Evolutionary conservation across 768 basidiomycete species (phyloP).

Genomic region (Phylloporus sp.): DNA sequence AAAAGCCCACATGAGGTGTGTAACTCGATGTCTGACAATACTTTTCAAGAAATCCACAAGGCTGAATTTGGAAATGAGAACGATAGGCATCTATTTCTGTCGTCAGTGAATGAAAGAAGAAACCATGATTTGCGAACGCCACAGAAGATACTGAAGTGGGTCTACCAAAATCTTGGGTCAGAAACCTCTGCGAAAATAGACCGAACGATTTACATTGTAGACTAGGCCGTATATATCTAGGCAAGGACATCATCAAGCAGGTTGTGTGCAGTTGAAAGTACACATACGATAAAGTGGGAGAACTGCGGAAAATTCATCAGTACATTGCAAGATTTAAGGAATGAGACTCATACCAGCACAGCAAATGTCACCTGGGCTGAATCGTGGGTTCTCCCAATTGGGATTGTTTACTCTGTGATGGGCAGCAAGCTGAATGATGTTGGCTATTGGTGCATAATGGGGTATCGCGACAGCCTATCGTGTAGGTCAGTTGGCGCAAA

Average conservation of each 20-base stretch:
- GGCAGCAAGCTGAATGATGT: conserved; percentile 54
- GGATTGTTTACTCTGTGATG: conserved; percentile 48
- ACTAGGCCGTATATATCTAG: conserved; percentile 66
- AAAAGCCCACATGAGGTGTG: conserved; percentile 37
- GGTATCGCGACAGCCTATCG: conserved; percentile 55
- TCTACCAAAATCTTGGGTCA: conserved; percentile 36
- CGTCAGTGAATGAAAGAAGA: conserved; percentile 4
- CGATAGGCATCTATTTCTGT: conserved; percentile 42
- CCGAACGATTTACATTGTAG: conserved; percentile 41
- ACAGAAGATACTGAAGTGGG: conserved; percentile 53
- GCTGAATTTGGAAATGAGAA: conserved; percentile 42
- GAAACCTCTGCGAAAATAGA: neutral
- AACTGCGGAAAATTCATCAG: conserved; percentile 32
- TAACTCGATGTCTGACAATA: conserved; percentile 41
- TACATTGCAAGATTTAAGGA: neutral
- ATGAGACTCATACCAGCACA: conserved; percentile 44
- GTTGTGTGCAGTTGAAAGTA: neutral
- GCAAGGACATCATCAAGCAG: neutral
- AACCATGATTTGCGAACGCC: conserved; percentile 40
- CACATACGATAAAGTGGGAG: conserved; percentile 58
- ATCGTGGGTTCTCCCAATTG: conserved; percentile 44
- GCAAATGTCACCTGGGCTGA: conserved; percentile 55
- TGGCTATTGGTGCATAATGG: conserved; percentile 55
- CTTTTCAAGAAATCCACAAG: conserved; percentile 42
- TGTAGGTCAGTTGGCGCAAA: neutral